Evolutionary conservation across 805 yeast species (phyloP).

Genomic region (Lipomyces yamadae): DNA sequence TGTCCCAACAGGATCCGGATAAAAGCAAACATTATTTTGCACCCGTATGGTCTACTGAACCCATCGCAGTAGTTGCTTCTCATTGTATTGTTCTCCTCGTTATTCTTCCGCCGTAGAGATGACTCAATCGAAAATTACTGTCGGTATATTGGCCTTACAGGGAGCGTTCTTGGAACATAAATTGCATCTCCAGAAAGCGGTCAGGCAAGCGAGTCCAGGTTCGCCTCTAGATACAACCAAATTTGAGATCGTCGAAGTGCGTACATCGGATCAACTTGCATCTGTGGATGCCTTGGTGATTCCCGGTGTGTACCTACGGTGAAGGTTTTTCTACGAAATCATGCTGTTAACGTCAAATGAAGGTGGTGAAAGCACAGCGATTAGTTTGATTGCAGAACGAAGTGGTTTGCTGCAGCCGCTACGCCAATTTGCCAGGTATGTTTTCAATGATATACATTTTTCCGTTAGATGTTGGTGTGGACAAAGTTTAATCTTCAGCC

Average conservation of each 20-base stretch:
- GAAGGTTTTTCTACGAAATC: not conserved
- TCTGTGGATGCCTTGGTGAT: conserved; percentile 64
- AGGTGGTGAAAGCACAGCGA: conserved; percentile 71
- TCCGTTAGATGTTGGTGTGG: not conserved
- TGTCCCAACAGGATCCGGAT: too few relatives aligned
- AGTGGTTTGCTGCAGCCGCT: conserved; percentile 62
- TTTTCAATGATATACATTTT: not conserved
- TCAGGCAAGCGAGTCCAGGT: conserved; percentile 21
- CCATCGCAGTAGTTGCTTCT: too few relatives aligned
- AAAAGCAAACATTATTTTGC: too few relatives aligned
- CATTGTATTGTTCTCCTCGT: not conserved
- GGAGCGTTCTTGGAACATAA: conserved; percentile 80
- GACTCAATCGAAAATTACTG: conserved; percentile 36
- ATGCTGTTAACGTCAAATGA: not conserved
- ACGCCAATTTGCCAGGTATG: conserved; percentile 53
- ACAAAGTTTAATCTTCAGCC: not conserved
- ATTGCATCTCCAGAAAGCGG: conserved; percentile 52
- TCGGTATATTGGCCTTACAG: conserved; percentile 78
- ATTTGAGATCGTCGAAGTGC: conserved; percentile 54
- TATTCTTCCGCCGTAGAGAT: conserved; percentile 9
- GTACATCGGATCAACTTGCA: conserved; percentile 56
- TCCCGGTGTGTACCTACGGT: conserved; percentile 53
- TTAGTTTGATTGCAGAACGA: conserved; percentile 72
- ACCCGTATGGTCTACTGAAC: too few relatives aligned
- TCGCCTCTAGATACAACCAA: conserved; percentile 29